Conservation (phyloP, 73 alveolate species). For the Breviolum minutum region DNA sequence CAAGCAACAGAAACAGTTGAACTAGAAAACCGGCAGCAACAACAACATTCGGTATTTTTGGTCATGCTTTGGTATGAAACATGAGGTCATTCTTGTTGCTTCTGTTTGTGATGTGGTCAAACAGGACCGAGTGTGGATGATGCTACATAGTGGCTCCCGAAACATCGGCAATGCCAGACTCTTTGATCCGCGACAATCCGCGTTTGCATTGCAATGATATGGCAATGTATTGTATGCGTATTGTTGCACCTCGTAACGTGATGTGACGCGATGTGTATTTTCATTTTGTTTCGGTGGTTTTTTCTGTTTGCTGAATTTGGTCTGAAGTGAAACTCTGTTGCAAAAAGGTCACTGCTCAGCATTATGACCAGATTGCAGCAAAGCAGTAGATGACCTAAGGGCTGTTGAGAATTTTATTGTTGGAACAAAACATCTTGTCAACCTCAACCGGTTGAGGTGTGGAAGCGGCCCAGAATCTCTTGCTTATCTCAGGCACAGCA, state of each 20-base stretch:
- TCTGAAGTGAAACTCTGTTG: too few relatives aligned
- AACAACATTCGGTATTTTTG: too few relatives aligned
- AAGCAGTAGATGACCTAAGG: not conserved
- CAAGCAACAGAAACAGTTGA: too few relatives aligned
- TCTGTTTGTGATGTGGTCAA: not conserved
- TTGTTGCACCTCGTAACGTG: too few relatives aligned
- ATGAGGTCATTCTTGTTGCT: not conserved
- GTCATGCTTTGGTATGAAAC: not conserved
- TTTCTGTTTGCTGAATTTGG: too few relatives aligned
- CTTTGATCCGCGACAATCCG: not conserved
- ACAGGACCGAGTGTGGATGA: constrained; percentile 95
- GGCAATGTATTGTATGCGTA: too few relatives aligned
- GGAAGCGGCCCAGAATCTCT: constrained; percentile 9
- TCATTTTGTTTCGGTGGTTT: too few relatives aligned
- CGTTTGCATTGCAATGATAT: too few relatives aligned
- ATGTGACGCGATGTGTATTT: too few relatives aligned
- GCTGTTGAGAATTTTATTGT: not conserved
- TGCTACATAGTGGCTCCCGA: constrained; percentile 96
- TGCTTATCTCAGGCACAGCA: constrained; percentile 9
- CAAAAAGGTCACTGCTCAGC: constrained; percentile 93
- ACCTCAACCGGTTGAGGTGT: not conserved
- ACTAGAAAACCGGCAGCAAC: too few relatives aligned
- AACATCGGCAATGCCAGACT: constrained; percentile 90
- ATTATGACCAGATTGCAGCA: constrained; percentile 95
- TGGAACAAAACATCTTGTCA: not conserved